Base-by-base conservation (phyloP, 2,329 filamentous ascomycete genomes). In the Colletotrichum sp. region DNA sequence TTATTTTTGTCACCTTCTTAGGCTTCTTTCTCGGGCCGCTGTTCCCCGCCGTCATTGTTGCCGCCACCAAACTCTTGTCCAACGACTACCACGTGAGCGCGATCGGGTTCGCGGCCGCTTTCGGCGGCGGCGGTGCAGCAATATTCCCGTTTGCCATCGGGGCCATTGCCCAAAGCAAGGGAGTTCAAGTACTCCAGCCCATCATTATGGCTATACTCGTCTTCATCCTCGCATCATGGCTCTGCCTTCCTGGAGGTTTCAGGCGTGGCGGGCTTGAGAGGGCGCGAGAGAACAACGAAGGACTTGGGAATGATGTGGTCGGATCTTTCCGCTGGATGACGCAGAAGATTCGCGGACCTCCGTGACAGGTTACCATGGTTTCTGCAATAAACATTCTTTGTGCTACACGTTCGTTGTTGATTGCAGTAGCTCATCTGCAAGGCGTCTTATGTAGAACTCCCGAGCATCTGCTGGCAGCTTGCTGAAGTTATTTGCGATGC, bases 21-120 rank as follows among this genome's bases (percentile, higher is more conserved):
- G 95, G 95, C 0, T 95, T 96, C 87, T 95, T 96, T 80, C 88
- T 96, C 0, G 95, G 95, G 0, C 95, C 95, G 0, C 84, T 97
- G 25, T 97, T 96, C 81, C 94, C 95, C 0, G 93, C 93, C 2
- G 94, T 91, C 1, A 89, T 97, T 12, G 92, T 96, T 1, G 91
- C 91, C 1, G 91, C 92, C 6, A 95, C 94, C 0, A 96, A 95
- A 79, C 86, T 97, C 6, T 87, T 97, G 2, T 94, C 95, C 0
- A 88, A 87, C 52, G 89, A 94, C 75, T 86, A 95, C 30, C 95
- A 97, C 80, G 94, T 97, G 56, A 91, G 90, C n/a, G 92, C 93
- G 0, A 95, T 97, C 77, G 95, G 95, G 0, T 96, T 97, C 79
- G 93, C 93, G 0, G 92, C 94, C 1, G 94, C 95, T 0, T 92